phyloP scores from a whole-genome alignment of 202 grass and related monocot species.

The Schoenoplectus tabernaemontani region DNA sequence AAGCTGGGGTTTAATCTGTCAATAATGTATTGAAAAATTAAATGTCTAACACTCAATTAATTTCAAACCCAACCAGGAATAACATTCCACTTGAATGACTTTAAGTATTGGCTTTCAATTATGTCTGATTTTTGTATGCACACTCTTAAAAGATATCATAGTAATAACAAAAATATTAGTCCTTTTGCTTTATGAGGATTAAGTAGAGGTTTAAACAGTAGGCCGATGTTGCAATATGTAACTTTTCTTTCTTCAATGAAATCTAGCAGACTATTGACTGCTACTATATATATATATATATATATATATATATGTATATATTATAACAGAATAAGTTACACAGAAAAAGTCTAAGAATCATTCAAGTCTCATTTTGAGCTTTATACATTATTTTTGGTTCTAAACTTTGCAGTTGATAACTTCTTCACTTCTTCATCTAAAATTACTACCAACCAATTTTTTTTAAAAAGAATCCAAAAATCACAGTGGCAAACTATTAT shows the following conservation, averaged over 20 bases:
- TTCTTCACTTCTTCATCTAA: background rate
- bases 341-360: background rate
- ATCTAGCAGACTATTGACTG: too few relatives aligned
- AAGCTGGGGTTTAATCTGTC: constrained; percentile 82
- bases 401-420: background rate
- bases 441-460: background rate
- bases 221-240: too few relatives aligned
- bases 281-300: too few relatives aligned
- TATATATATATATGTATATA: too few relatives aligned
- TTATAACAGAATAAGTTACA: background rate
- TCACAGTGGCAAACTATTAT: background rate
- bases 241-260: too few relatives aligned
- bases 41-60: background rate
- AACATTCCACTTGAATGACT: background rate
- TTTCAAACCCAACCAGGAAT: background rate
- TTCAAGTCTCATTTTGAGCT: background rate
- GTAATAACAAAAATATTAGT: too few relatives aligned
- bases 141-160: background rate
- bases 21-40: background rate
- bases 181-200: too few relatives aligned
- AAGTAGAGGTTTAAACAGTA: too few relatives aligned
- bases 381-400: background rate
- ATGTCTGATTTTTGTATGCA: background rate
- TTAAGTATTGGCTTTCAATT: background rate
- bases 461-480: background rate